Evolutionary conservation across 1,284 basidiomycete genomes (phyloP), one percentile per base, ranked within the genome.

Genomic region (Fomitopsis palustris): DNA sequence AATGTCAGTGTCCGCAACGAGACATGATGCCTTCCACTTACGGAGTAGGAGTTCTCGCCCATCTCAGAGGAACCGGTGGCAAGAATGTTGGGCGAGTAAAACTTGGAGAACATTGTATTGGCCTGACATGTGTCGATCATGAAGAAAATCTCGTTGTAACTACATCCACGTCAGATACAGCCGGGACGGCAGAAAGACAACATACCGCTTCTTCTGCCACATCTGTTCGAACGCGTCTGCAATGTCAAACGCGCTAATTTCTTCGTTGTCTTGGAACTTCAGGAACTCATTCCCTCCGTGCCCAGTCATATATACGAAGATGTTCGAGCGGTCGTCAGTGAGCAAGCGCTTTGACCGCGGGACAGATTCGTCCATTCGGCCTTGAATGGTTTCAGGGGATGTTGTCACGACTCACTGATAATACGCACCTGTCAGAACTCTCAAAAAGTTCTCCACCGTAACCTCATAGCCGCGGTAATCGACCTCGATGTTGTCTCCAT

Each of bases 81-180:
- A 7, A 98, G 84, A 47, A 99, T 90, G 69, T 98, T 96, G 0
- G 96, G 96, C 1, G 93, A 96, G 75, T 98, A 98, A 67, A 98
- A 88, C 68, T 95, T 92, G 47, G 90, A 88, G 70, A 93, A 97
- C 87, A 99, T 90, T 0, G 94, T 95, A 70, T 95, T 97, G 25
- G 96, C 97, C 75, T 99, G 96, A 69, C 97, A 99, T 0, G 96
- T 99, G 72, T 99, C 96, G 64, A 97, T 90, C 92, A 98, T 97
- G 79, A 98, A 98, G 68, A 99, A 85, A 41, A 99, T 87, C 73
- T 96, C 93, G 73, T 98, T 96, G 78, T 98, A 99, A 58, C 94
- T 95, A 65, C 14, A 33, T 7, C 2, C 16, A 5, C 17, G 33
- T 33, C n/a, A 14, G 33, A 14, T 19, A 7, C 12, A 29, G 14